Evolutionary conservation across 345 rosid species (phyloP), one percentile per base, ranked within the genome.

Genomic region (Toxicodendron radicans): DNA sequence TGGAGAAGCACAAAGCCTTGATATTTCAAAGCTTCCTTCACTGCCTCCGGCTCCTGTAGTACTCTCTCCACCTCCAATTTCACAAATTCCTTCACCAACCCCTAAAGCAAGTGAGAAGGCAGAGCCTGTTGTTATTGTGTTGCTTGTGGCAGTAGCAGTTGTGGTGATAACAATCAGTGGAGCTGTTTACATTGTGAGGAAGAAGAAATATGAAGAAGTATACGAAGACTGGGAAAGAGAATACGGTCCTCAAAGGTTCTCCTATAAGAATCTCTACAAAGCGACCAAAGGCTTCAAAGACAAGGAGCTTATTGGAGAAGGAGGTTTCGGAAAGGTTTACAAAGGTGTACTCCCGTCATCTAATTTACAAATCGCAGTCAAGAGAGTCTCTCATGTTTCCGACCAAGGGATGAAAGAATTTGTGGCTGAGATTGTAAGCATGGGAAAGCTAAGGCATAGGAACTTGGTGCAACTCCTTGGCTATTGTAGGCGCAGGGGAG

Each of bases 201-300:
- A 30, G 73, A 85, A 51, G 78, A 92, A 86, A 79, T 88, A 78
- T 14, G 89, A 84, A 13, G 94, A 92, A 78, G 79, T 80, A 48
- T 62, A 78, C 5, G 95, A 92, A 76, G 93, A 90, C 54, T 87
- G 91, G 97, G 97, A 88, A 70, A 74, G 71, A 51, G 86, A 84
- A 10, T 88, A 79, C 46, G 79, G 91, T 5, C 87, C 92, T 52
- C 93, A 87, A 12, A 84, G 95, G 61, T 87, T 85, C 59, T 78
- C 85, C 21, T 89, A 80, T 71, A 88, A 89, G 68, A 83, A 85
- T 68, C 85, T 92, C 12, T 84, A 85, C 61, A 73, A 52, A 48
- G 92, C 95, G 46, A 85, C 93, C 2, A 86, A 86, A 75, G 98
- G 96, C 16, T 91, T 92, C 76, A 83, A 73, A 46, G 86, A 84